phyloP scores from a whole-genome alignment of 805 yeast genomes.

The Hanseniaspora lachancei region DNA sequence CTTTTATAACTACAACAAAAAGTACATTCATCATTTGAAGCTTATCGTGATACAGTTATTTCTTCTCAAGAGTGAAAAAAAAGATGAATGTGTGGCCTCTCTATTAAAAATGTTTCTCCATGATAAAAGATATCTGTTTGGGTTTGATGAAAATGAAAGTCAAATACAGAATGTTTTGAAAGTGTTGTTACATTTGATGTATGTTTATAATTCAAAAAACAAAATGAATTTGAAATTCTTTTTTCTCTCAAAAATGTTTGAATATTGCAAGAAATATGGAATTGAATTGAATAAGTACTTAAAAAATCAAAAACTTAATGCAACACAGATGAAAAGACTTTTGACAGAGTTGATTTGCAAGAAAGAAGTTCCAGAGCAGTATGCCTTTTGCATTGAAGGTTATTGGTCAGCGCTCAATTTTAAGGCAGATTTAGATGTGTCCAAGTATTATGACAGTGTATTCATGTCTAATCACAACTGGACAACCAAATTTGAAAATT shows the following conservation, averaged over 20 bases:
- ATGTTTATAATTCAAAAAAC: neutral
- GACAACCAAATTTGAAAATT: slow-evolving; percentile 5
- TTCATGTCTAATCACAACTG: slow-evolving; percentile 8
- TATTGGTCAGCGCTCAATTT: neutral
- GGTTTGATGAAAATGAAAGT: neutral
- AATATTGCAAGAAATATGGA: neutral
- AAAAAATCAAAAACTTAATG: neutral
- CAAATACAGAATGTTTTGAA: slow-evolving; percentile 7
- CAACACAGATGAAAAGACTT: neutral
- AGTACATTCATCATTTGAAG: neutral
- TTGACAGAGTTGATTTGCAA: neutral
- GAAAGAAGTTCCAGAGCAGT: neutral
- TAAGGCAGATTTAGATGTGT: neutral
- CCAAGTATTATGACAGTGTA: neutral
- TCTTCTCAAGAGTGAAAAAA: neutral
- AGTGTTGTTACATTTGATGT: neutral
- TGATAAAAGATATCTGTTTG: slow-evolving; percentile 7
- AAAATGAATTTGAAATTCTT: slow-evolving; percentile 1
- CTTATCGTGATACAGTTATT: slow-evolving; percentile 2
- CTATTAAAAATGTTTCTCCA: neutral
- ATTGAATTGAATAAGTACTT: neutral
- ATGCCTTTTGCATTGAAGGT: neutral
- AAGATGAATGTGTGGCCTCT: neutral
- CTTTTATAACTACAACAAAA: neutral
- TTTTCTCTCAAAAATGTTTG: neutral